These are phyloP conservation scores for Raffaelea ambrosiae DNA, from an alignment of 2,329 filamentous ascomycete genomes.

Conservation along the genomic window DNA sequence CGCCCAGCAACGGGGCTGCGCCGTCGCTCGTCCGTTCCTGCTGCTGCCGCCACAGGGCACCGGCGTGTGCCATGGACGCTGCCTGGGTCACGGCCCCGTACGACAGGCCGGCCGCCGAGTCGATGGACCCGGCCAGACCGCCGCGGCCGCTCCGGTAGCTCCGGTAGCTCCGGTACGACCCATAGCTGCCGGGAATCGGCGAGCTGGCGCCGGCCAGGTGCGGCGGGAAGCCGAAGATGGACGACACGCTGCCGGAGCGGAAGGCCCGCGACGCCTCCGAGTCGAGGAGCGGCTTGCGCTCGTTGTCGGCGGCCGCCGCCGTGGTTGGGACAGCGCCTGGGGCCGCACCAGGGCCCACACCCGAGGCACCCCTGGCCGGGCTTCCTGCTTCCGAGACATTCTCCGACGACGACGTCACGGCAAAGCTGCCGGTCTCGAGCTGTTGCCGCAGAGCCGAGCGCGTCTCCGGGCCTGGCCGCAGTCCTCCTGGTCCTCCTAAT, in stretches of 20 bases:
- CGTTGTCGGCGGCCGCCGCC: constrained; percentile 15
- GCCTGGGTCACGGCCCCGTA: constrained; percentile 12
- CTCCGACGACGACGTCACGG: constrained; percentile 10
- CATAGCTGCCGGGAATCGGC: constrained; percentile 10
- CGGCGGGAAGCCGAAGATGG: constrained; percentile 50
- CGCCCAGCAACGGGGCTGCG: background rate
- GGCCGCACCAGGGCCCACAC: background rate
- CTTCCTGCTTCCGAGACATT: constrained; percentile 6
- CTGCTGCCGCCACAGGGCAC: constrained; percentile 43
- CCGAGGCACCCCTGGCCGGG: too few relatives aligned
- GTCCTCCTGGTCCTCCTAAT: too few relatives aligned
- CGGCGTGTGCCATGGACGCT: constrained; percentile 42
- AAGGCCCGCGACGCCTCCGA: constrained; percentile 30
- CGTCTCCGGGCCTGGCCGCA: too few relatives aligned
- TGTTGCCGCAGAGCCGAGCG: constrained; percentile 47
- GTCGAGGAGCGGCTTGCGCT: constrained; percentile 33
- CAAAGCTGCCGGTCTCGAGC: constrained; percentile 28
- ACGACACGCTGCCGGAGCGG: constrained; percentile 26
- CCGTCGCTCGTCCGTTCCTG: constrained; percentile 27
- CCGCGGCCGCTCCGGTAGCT: background rate
- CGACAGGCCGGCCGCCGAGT: constrained; percentile 20
- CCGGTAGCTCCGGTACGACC: constrained; percentile 51
- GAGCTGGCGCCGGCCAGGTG: constrained; percentile 45
- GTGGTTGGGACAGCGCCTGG: background rate
- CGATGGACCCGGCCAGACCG: constrained; percentile 49